These are phyloP conservation scores for Monilinia laxa DNA, from an alignment of 2,329 filamentous ascomycete species.

Conservation along the genomic window DNA sequence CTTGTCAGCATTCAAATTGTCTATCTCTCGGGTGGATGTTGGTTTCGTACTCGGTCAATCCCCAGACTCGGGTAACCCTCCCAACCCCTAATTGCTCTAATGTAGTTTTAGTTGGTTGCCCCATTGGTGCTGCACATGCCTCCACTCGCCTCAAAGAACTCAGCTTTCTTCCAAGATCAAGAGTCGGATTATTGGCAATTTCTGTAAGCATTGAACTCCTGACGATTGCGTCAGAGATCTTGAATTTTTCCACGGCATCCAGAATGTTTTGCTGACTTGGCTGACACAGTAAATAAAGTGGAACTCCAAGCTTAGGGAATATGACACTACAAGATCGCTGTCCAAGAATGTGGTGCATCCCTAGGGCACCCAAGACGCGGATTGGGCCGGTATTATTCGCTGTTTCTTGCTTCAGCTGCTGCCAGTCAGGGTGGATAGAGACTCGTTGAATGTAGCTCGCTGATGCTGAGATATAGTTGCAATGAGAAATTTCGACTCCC, in stretches of 20 bases:
- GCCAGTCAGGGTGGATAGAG: conserved; percentile 2
- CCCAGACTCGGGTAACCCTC: conserved; percentile 9
- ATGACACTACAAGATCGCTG: background rate
- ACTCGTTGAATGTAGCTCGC: conserved; percentile 10
- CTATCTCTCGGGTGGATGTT: background rate
- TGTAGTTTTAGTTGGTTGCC: background rate
- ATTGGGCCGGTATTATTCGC: background rate
- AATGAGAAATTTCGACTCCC: conserved; percentile 11
- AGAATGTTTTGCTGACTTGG: background rate
- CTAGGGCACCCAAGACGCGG: background rate
- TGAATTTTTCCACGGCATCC: background rate
- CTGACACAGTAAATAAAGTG: conserved; percentile 37
- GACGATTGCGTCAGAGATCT: conserved; percentile 1
- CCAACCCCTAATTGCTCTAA: background rate
- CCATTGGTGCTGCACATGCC: conserved; percentile 4
- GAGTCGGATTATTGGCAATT: background rate
- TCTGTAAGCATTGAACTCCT: conserved; percentile 1
- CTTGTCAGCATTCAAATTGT: background rate
- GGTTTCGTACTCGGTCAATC: conserved; percentile 4
- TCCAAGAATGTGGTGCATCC: conserved; percentile 10
- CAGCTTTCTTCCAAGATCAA: background rate
- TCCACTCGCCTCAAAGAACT: background rate
- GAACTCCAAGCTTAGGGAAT: conserved; percentile 48
- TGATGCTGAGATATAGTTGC: background rate
- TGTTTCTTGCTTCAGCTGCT: background rate